Conservation (phyloP, 176 grass and related monocot genomes). For the Coix lacrymajobi region DNA sequence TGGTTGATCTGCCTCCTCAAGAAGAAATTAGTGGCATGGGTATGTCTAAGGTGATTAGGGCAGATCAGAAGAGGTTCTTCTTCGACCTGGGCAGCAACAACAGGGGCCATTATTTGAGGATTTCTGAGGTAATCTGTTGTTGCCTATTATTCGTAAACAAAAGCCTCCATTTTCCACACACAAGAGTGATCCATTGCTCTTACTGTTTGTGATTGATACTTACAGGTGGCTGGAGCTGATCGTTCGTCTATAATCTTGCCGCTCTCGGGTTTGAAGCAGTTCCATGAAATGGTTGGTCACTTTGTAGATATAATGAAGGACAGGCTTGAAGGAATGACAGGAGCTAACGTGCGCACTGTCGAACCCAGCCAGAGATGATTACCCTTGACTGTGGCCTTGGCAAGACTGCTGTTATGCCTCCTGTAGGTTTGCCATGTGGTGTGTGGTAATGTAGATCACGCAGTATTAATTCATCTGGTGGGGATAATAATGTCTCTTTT, state of each 20-base stretch:
- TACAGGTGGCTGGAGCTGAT: slow-evolving; percentile 91
- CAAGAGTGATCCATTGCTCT: not conserved
- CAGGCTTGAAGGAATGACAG: slow-evolving; percentile 82
- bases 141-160: not conserved
- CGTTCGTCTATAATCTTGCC: slow-evolving; percentile 97
- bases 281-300: slow-evolving; percentile 98
- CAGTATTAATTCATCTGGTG: slow-evolving; percentile 57
- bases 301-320: slow-evolving; percentile 99
- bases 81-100: slow-evolving; percentile 97
- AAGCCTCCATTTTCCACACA: not conserved
- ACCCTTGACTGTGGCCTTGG: slow-evolving; percentile 34
- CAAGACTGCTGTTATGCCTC: slow-evolving; percentile 50
- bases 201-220: not conserved
- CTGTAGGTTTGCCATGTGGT: slow-evolving; percentile 49
- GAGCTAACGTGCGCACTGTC: slow-evolving; percentile 69
- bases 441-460: slow-evolving; percentile 54
- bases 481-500: slow-evolving; percentile 52
- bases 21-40: slow-evolving; percentile 86
- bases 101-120: slow-evolving; percentile 92
- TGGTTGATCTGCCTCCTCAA: slow-evolving; percentile 76
- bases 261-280: slow-evolving; percentile 89
- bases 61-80: slow-evolving; percentile 97
- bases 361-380: slow-evolving; percentile 80
- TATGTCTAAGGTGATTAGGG: slow-evolving; percentile 96
- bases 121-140: slow-evolving; percentile 69